Percentiles rank a stretch among this genome's conserved stretches.
These are phyloP conservation scores for Suillus decipiens DNA, from an alignment of 768 basidiomycete species.

Conservation along the genomic window DNA sequence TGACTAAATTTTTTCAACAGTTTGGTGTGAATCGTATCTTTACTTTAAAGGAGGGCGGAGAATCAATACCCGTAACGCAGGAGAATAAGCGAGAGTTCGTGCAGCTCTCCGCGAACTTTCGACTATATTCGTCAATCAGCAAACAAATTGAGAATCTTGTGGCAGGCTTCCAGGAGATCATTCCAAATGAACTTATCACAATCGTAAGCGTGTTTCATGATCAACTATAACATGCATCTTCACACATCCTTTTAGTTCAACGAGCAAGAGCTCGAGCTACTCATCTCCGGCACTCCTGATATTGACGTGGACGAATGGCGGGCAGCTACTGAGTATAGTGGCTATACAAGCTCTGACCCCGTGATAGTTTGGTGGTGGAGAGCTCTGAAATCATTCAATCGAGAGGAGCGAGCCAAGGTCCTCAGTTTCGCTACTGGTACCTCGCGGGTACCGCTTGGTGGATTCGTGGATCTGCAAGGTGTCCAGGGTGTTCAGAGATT, in stretches of 20 bases:
- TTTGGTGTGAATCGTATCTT: conserved; percentile 92
- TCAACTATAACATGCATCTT: conserved; percentile 13
- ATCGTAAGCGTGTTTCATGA: conserved; percentile 59
- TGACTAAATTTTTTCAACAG: conserved; percentile 35
- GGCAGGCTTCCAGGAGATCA: conserved; percentile 94
- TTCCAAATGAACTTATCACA: conserved; percentile 92
- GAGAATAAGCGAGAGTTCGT: conserved; percentile 98
- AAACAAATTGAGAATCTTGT: conserved; percentile 92
- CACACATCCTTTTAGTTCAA: conserved; percentile 63
- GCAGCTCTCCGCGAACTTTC: conserved; percentile 91
- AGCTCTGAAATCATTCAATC: conserved; percentile 94
- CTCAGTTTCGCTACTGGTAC: conserved; percentile 95
- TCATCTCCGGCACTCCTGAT: conserved; percentile 97
- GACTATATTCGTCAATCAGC: conserved; percentile 91
- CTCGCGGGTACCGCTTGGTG: conserved; percentile 90
- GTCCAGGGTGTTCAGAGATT: conserved; percentile 94
- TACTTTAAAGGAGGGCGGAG: conserved; percentile 84
- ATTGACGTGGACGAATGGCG: conserved; percentile 99
- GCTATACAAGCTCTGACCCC: conserved; percentile 86
- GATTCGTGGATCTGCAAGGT: conserved; percentile 94
- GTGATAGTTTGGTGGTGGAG: conserved; percentile 99
- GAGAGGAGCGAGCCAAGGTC: conserved; percentile 95
- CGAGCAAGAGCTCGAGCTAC: conserved; percentile 89
- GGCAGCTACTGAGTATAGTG: conserved; percentile 88
- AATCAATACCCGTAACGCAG: conserved; percentile 84